phyloP scores from a whole-genome alignment of 192 early-diverging fungal species.

The Podila epicladia region DNA sequence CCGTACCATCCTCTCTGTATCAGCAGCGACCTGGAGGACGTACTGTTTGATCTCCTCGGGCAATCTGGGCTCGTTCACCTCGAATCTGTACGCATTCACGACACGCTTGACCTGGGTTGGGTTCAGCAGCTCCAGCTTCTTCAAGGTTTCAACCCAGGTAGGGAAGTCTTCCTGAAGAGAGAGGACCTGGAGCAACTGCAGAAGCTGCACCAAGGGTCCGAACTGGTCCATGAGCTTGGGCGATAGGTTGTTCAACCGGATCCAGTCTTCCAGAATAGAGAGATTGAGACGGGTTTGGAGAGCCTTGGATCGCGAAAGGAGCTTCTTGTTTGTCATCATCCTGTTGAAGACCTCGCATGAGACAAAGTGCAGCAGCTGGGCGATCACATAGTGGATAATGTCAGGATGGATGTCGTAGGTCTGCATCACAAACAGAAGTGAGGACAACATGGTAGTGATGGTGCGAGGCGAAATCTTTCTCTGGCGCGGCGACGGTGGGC shows the following conservation, averaged over 20 bases:
- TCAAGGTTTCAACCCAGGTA: slow-evolving; percentile 78
- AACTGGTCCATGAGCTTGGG: slow-evolving; percentile 58
- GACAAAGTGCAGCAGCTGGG: slow-evolving; percentile 83
- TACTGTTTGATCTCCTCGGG: slow-evolving; percentile 81
- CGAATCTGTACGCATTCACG: slow-evolving; percentile 86
- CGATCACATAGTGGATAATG: slow-evolving; percentile 75
- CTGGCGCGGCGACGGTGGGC: slow-evolving; percentile 49
- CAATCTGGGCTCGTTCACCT: slow-evolving; percentile 82
- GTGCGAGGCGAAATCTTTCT: slow-evolving; percentile 68
- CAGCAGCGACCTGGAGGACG: slow-evolving; percentile 76
- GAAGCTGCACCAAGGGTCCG: slow-evolving; percentile 79
- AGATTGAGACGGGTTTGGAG: slow-evolving; percentile 88
- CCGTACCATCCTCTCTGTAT: slow-evolving; percentile 62
- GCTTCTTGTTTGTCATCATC: slow-evolving; percentile 79
- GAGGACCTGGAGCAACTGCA: slow-evolving; percentile 85
- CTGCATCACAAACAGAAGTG: slow-evolving; percentile 72
- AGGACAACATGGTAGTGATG: slow-evolving; percentile 76
- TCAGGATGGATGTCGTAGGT: slow-evolving; percentile 79
- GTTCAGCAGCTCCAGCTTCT: slow-evolving; percentile 74
- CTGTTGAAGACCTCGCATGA: slow-evolving; percentile 87
- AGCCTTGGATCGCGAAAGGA: slow-evolving; percentile 81
- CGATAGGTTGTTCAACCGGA: slow-evolving; percentile 66
- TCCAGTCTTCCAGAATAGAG: slow-evolving; percentile 86
- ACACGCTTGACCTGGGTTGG: slow-evolving; percentile 77
- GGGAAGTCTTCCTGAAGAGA: slow-evolving; percentile 78